phyloP scores from a whole-genome alignment of 305 asterid genomes.

The Ajuga reptans region DNA sequence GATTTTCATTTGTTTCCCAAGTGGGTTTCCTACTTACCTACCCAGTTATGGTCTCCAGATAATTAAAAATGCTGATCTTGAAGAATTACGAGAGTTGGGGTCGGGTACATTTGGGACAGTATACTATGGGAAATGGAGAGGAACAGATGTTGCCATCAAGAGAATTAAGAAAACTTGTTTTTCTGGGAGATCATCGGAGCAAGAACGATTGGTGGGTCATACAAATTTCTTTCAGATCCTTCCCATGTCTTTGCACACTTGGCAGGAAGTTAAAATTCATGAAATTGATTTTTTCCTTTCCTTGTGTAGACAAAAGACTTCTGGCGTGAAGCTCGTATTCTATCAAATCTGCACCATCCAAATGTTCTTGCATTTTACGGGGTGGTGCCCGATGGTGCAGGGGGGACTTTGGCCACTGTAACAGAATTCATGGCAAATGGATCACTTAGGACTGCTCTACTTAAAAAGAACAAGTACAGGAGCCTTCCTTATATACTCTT shows the following conservation, averaged over 20 bases:
- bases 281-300: conserved; percentile 4
- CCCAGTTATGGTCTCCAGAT: conserved; percentile 33
- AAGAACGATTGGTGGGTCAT: conserved; percentile 61
- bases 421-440: conserved; percentile 80
- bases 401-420: conserved; percentile 74
- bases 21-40: conserved; percentile 17
- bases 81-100: conserved; percentile 69
- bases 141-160: conserved; percentile 76
- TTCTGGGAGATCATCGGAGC: conserved; percentile 62
- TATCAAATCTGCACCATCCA: conserved; percentile 76
- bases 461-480: conserved; percentile 52
- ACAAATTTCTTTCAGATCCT: conserved; percentile 4
- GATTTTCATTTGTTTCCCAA: conserved; percentile 9
- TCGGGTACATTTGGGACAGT: conserved; percentile 83
- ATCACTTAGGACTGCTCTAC: conserved; percentile 56
- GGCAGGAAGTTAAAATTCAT: conserved; percentile 1
- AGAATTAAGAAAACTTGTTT: conserved; percentile 59
- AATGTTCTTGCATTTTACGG: conserved; percentile 83
- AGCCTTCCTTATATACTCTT: conserved; percentile 16
- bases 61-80: conserved; percentile 70
- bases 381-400: conserved; percentile 77
- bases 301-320: conserved; percentile 52
- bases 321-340: conserved; percentile 75
- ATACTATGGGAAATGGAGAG: conserved; percentile 77
- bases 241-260: conserved; percentile 5